These are phyloP conservation scores for Peribolospora kevripleyi DNA, from an alignment of 768 basidiomycete genomes.

Conservation along the genomic window DNA sequence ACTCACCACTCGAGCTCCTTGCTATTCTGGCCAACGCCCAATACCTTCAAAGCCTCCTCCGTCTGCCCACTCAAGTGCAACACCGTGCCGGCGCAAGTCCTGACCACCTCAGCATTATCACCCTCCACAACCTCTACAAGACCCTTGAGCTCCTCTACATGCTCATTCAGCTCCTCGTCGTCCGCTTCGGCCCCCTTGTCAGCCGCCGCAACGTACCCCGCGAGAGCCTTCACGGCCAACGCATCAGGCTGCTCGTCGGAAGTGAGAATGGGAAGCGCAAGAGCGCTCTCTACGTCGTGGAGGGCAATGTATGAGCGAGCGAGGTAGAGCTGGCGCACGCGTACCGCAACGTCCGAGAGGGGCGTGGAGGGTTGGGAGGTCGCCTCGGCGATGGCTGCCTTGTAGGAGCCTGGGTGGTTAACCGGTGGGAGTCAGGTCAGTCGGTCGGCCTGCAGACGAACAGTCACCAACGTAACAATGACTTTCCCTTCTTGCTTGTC, in stretches of 20 bases:
- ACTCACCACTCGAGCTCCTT: conserved; percentile 22
- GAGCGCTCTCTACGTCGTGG: conserved; percentile 1
- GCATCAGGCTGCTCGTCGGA: neutral
- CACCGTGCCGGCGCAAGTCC: conserved; percentile 17
- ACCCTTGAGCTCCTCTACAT: conserved; percentile 18
- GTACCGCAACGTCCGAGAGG: neutral
- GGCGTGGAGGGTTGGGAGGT: neutral
- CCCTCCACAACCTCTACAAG: conserved; percentile 14
- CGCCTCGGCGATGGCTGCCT: neutral
- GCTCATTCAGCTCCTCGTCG: conserved; percentile 19
- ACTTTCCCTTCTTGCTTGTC: too few species aligned
- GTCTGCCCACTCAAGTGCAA: conserved; percentile 18
- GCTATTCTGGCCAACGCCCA: conserved; percentile 17
- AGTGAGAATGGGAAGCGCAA: neutral
- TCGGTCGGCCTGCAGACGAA: too few species aligned
- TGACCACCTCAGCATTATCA: conserved; percentile 16
- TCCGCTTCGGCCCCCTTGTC: conserved; percentile 8
- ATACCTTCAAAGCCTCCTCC: conserved; percentile 21
- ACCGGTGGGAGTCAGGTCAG: too few species aligned
- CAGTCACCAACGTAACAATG: too few species aligned
- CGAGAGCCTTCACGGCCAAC: conserved; percentile 16
- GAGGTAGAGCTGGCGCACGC: conserved; percentile 12
- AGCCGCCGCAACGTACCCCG: conserved; percentile 13
- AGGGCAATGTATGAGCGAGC: conserved; percentile 18
- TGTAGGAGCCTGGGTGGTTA: conserved; percentile 3